Percentiles rank a stretch among this genome's conserved stretches.
These are phyloP conservation scores for Mycosphaerella sp. DNA, from an alignment of 2,329 filamentous ascomycete genomes.

Conservation along the genomic window DNA sequence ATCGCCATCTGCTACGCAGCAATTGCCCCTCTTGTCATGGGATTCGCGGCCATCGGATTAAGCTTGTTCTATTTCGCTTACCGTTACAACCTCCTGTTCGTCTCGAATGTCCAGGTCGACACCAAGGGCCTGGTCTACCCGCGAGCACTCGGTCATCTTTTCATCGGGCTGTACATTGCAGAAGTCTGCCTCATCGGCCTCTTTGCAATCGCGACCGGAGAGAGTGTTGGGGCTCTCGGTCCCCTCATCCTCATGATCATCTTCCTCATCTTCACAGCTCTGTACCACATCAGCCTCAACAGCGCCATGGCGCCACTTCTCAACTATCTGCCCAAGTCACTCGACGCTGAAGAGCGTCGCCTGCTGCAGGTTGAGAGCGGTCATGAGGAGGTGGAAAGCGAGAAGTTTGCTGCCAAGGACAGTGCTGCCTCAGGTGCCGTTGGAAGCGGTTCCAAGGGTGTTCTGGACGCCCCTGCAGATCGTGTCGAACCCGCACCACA, in stretches of 20 bases:
- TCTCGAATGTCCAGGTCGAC: conserved; percentile 73
- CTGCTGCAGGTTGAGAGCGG: conserved; percentile 33
- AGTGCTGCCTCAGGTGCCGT: conserved; percentile 24
- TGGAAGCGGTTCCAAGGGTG: conserved; percentile 9
- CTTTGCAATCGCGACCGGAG: conserved; percentile 60
- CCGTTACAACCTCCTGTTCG: conserved; percentile 85
- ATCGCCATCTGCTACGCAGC: conserved; percentile 75
- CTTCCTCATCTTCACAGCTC: conserved; percentile 65
- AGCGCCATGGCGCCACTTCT: conserved; percentile 69
- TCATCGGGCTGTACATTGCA: conserved; percentile 75
- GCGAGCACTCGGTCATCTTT: conserved; percentile 77
- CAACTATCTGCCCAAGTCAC: conserved; percentile 60
- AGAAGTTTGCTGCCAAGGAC: conserved; percentile 25
- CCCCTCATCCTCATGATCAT: conserved; percentile 70
- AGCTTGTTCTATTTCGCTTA: conserved; percentile 79
- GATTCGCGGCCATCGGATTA: conserved; percentile 73
- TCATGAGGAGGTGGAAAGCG: conserved; percentile 22
- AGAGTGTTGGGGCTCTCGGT: conserved; percentile 46
- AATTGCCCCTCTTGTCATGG: conserved; percentile 77
- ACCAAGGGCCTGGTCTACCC: conserved; percentile 84
- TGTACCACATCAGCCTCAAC: conserved; percentile 70
- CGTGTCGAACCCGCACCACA: conserved; percentile 32
- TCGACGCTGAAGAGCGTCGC: conserved; percentile 35
- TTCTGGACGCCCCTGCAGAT: conserved; percentile 11
- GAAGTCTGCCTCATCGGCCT: conserved; percentile 74